phyloP scores from a whole-genome alignment of 352 stramenopile species.

The Aphanomyces invadans region DNA sequence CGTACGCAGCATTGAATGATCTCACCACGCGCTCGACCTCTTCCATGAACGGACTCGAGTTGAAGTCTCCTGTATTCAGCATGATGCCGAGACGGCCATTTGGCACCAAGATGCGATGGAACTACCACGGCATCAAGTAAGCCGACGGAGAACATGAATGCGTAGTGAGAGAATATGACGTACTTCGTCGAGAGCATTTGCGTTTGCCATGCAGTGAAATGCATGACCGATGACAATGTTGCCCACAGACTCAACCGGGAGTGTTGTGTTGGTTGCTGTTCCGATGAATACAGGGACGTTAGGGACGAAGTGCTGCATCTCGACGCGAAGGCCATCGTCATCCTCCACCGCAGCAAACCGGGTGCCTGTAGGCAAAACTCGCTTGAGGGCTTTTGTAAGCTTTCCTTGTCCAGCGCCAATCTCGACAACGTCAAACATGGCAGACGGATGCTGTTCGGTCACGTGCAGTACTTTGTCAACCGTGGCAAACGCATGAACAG shows the following conservation, averaged over 20 bases:
- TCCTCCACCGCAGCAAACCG: slow-evolving; percentile 14
- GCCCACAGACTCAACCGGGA: slow-evolving; percentile 14
- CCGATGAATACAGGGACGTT: slow-evolving; percentile 14
- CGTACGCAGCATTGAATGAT: slow-evolving; percentile 14
- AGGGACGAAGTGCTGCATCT: background rate
- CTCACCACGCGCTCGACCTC: slow-evolving; percentile 21
- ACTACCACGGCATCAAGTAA: slow-evolving; percentile 11
- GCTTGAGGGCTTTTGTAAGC: slow-evolving; percentile 19
- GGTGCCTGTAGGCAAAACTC: slow-evolving; percentile 15
- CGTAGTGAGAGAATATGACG: background rate
- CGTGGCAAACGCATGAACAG: background rate
- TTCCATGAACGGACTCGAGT: slow-evolving; percentile 18
- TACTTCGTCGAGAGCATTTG: slow-evolving; percentile 19
- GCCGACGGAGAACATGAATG: background rate
- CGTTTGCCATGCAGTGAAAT: slow-evolving; percentile 3
- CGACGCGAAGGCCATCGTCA: background rate
- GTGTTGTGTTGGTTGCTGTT: background rate
- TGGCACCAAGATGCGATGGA: slow-evolving; percentile 22
- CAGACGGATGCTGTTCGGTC: background rate
- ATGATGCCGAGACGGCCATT: slow-evolving; percentile 19
- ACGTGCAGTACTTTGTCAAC: slow-evolving; percentile 13
- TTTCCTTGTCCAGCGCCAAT: slow-evolving; percentile 17
- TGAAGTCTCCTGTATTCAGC: slow-evolving; percentile 16
- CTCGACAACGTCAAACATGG: slow-evolving; percentile 16
- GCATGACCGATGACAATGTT: slow-evolving; percentile 22